Evolutionary conservation across 2,329 filamentous ascomycete species (phyloP), one percentile per base, ranked within the genome.

Genomic region (Cytospora paraplurivora): DNA sequence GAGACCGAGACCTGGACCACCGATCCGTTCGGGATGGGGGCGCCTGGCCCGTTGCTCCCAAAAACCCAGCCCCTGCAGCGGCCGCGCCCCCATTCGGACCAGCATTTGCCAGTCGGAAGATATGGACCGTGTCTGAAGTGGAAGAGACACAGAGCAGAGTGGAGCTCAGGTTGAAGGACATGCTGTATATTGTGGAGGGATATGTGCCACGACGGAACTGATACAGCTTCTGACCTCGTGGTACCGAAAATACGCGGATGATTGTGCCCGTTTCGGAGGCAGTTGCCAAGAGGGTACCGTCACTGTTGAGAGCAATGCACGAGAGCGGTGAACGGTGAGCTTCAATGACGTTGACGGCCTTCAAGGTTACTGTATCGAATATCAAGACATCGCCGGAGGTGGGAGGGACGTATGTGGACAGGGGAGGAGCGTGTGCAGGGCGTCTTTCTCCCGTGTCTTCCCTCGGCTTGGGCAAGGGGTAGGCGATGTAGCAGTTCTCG

Each of bases 221-320:
- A 75, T 93, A 98, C 19, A 99, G 83, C 76, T 98, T 99, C 72
- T 94, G 89, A 12, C 92, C 95, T 67, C 88, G 87, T 3, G 95
- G 95, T 1, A 99, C 87, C 1, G 92, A 92, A 76, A 99, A 99
- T 59, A 99, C 93, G 17, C 95, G 88, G 68, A 99, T 96, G 66
- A 99, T 96, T 0, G 95, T 99, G 68, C 95, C 95, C 59, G 96
- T 99, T 75, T 99, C 95, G 27, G 94, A 98, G 1, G 95, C 92
- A 1, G 95, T 99, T 15, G 95, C 95, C 52, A 99, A 82, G 51
- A 97, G 78, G 3, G 91, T 97, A 13, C 95, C 95, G 66, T 97
- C 93, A 72, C 88, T 93, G 75, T 97, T 99, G 66, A 99, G 82
- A 27, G 93, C 90, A 60, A 99, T 92, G 73, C 89, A 95, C 13